Percentiles rank a stretch among this genome's conserved stretches.
phyloP scores from a whole-genome alignment of 345 rosid species.

The Sisymbrium irio region DNA sequence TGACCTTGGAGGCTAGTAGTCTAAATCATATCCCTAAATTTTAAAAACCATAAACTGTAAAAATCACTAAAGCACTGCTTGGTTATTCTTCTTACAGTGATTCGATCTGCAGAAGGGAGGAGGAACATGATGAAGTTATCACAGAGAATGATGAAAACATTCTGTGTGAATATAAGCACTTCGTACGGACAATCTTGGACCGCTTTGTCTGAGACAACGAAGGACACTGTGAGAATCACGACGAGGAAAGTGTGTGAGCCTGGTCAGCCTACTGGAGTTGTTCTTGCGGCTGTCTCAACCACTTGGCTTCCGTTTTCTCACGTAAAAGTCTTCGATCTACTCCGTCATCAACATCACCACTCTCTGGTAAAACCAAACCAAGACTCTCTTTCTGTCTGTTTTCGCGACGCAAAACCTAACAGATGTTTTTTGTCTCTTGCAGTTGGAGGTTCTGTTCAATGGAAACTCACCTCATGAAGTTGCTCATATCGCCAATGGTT shows the following conservation, averaged over 20 bases:
- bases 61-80: background rate
- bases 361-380: slow-evolving; percentile 50
- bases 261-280: slow-evolving; percentile 79
- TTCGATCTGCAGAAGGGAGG: slow-evolving; percentile 70
- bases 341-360: slow-evolving; percentile 71
- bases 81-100: slow-evolving; percentile 36
- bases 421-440: background rate
- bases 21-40: background rate
- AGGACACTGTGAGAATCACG: slow-evolving; percentile 71
- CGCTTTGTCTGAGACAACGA: slow-evolving; percentile 51
- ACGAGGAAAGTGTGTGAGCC: slow-evolving; percentile 67
- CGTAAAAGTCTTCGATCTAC: slow-evolving; percentile 62
- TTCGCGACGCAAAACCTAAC: background rate
- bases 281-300: slow-evolving; percentile 80
- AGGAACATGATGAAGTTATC: slow-evolving; percentile 80
- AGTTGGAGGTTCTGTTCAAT: slow-evolving; percentile 76
- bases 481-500: slow-evolving; percentile 91
- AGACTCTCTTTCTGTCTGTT: background rate
- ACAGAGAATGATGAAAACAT: slow-evolving; percentile 78
- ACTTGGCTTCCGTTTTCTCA: slow-evolving; percentile 82
- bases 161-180: slow-evolving; percentile 59
- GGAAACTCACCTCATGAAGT: slow-evolving; percentile 88
- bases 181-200: slow-evolving; percentile 86
- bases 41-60: background rate
- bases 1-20: slow-evolving; percentile 72